Base-by-base conservation (phyloP, 352 stramenopile genomes). In the Pythium rhizo-oryzae region DNA sequence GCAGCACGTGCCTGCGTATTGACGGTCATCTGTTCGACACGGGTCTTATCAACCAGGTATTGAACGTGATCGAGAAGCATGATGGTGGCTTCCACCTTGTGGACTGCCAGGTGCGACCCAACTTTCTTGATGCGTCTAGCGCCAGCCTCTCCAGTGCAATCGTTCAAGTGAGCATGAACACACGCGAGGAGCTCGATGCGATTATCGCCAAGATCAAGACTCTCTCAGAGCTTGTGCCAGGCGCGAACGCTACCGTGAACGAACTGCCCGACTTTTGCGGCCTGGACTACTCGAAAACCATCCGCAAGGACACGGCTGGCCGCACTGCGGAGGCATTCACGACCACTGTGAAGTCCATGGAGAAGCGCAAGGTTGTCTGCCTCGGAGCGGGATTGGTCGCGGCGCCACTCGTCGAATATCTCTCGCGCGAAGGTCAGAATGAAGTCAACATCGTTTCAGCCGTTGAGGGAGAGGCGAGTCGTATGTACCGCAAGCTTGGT, bases 1-100 rank as follows among this genome's bases (percentile, higher is more conserved):
- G 87, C 12, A 93, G 78, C 72, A 95, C 87, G 1, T 94, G 89
- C 49, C 23, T 97, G 35, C 75, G 89, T 2, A 69, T 98, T 7
- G 76, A 97, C 61, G 97, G 96, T 3, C 96, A 99, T 72, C 79
- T 99, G 41, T 99, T 99, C 74, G 97, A 99, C 84, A 98, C 89
- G 12, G 93, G 93, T 28, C 75, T 99, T 24, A 98, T 99, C 74
- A 99, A 99, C 75, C 88, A 98, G 67, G 77, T 98, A 8, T 77
- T 99, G 15, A 96, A 99, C 78, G 80, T 98, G 16, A 93, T 99
- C 61, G 96, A 99, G 67, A 73, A 86, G 19, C 81, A 95, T 64
- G 77, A 86, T 39, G 94, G 92, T 59, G 80, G 84, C 1, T 98
- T 98, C 69, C 78, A 96, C 73, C 87, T 99, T 57, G 79, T 96